Base-by-base conservation (phyloP, 495 filamentous ascomycete genomes). In the Xeromyces bisporus region DNA sequence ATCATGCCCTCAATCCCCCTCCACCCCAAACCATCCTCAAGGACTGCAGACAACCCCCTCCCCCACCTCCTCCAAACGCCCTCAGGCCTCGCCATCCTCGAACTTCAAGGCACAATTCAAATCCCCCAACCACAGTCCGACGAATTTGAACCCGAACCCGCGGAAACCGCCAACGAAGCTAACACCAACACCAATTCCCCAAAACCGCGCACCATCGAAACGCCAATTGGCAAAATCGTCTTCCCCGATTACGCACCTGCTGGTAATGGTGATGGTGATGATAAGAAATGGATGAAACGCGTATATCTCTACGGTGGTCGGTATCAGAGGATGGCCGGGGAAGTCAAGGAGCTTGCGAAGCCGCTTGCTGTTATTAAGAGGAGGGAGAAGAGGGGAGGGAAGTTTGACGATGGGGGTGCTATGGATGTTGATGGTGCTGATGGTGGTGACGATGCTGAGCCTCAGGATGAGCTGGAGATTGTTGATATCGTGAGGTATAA, bases 401-500 rank as follows among this genome's bases (percentile, higher is more conserved):
- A 18, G n/a, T 36, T 33, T 27, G 36, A 32, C 26, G 43, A 37
- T 9, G 50, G 35, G 18, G 44, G 20, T 4, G 37, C 40, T 16
- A 31, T 17, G 15, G 15, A 17, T 15, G 11, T 8, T 39, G 18
- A 23, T 12, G 29, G 28, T 5, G 24, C 34, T 23, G 26, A 39
- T 1, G 40, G 28, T 10, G 47, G 29, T 10, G 28, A 15, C 3
- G n/a, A n/a, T n/a, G n/a, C n/a, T n/a, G n/a, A n/a, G n/a, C n/a
- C n/a, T n/a, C n/a, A n/a, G n/a, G 64, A 72, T 25, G 68, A 76
- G 35, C 33, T 77, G 37, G 73, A 77, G 47, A 71, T 97, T 40
- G 71, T 81, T 36, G 86, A 96, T 50, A 71, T 97, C 38, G 68
- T 97, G 28, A 77, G 73, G 51, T 87, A 73, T 44, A 96, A 94